phyloP scores from a whole-genome alignment of 495 filamentous ascomycete species.

The Chaetomium fimeti region DNA sequence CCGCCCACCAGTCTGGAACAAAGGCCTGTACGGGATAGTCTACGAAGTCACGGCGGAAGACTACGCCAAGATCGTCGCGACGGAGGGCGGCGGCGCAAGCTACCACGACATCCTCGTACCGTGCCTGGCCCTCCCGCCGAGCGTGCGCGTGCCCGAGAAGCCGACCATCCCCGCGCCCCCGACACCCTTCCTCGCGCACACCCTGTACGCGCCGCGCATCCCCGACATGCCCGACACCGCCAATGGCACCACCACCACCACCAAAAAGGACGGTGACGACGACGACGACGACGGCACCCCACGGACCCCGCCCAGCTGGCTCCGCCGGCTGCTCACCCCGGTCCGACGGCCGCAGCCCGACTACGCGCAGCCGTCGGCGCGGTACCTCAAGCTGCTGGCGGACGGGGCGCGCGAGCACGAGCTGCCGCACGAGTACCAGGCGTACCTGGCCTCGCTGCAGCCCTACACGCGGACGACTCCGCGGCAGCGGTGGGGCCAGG shows the following conservation, averaged over 20 bases:
- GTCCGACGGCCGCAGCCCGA: slow-evolving; percentile 57
- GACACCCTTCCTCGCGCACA: slow-evolving; percentile 47
- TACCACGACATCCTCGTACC: slow-evolving; percentile 82
- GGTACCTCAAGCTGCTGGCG: slow-evolving; percentile 76
- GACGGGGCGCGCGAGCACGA: slow-evolving; percentile 74
- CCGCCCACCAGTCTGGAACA: slow-evolving; percentile 56
- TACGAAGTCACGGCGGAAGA: slow-evolving; percentile 85
- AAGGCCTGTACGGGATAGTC: slow-evolving; percentile 84
- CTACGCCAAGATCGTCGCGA: slow-evolving; percentile 82
- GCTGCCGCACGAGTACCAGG: slow-evolving; percentile 70
- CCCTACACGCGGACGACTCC: slow-evolving; percentile 66
- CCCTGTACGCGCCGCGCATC: slow-evolving; percentile 45
- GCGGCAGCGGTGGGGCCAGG: slow-evolving; percentile 63
- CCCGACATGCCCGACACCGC: slow-evolving; percentile 26
- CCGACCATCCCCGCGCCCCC: slow-evolving; percentile 41
- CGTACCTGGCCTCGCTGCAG: slow-evolving; percentile 62
- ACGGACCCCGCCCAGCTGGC: slow-evolving; percentile 28
- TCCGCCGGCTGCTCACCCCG: slow-evolving; percentile 36
- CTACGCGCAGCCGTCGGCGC: slow-evolving; percentile 76
- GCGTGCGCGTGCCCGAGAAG: slow-evolving; percentile 43
- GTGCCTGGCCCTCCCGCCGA: slow-evolving; percentile 64
- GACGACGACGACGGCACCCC: slow-evolving; percentile 26
- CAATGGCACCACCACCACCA: slow-evolving; percentile 18
- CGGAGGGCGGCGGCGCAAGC: slow-evolving; percentile 78
- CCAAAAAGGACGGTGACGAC: neutral